Evolutionary conservation across 768 basidiomycete genomes (phyloP).

Genomic region (Calocybe cyanea): DNA sequence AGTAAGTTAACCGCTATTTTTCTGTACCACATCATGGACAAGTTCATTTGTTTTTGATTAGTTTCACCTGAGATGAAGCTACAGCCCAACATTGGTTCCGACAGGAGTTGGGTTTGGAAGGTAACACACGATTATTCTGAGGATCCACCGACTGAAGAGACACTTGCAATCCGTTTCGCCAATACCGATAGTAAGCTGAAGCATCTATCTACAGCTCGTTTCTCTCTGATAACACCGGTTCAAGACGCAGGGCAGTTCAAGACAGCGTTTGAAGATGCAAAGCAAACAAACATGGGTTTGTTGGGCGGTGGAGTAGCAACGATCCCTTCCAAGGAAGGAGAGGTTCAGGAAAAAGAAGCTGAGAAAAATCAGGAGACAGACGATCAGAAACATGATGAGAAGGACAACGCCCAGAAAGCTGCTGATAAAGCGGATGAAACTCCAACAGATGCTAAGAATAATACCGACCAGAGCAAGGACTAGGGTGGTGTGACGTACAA

Average conservation of each 20-base stretch:
- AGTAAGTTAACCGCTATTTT: conserved; percentile 42
- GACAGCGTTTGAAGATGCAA: conserved; percentile 81
- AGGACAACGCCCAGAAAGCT: conserved; percentile 29
- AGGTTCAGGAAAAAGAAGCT: too few species aligned
- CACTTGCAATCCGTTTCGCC: conserved; percentile 96
- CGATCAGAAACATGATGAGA: conserved; percentile 11
- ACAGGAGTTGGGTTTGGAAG: conserved; percentile 99
- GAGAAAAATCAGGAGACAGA: conserved; percentile 20
- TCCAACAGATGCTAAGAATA: conserved; percentile 24
- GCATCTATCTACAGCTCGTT: not conserved
- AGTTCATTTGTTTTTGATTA: conserved; percentile 26
- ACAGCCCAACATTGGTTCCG: conserved; percentile 97
- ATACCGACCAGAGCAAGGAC: conserved; percentile 22
- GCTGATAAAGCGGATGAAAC: conserved; percentile 20
- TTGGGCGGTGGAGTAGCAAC: conserved; percentile 20
- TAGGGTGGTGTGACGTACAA: conserved; percentile 3
- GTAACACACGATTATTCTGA: conserved; percentile 95
- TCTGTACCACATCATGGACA: not conserved
- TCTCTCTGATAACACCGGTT: not conserved
- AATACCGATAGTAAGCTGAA: conserved; percentile 83
- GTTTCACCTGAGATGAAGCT: conserved; percentile 89
- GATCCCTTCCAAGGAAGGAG: conserved; percentile 28
- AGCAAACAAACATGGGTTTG: conserved; percentile 59
- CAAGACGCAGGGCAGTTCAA: conserved; percentile 88
- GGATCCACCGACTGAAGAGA: conserved; percentile 84